A percentile compares a stretch with the other conserved stretches of the same genome.
phyloP scores from a whole-genome alignment of 1,139 yeast species.

The Blastobotrys proliferans region DNA sequence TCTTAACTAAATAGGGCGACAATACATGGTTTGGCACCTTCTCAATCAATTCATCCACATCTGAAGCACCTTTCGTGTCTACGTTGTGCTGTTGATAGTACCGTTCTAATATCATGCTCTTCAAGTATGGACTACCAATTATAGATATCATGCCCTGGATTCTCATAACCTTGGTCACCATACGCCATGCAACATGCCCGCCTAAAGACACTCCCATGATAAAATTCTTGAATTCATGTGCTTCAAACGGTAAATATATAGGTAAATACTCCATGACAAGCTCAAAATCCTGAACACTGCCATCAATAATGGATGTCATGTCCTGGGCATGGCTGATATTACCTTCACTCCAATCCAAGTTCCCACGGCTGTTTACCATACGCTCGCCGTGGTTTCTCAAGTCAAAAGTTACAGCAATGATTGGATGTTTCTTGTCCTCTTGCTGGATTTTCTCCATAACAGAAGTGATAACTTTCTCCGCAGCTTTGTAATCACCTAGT shows the following conservation, averaged over 20 bases:
- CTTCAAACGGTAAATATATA: conserved; percentile 35
- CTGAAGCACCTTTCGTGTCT: not conserved
- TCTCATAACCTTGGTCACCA: conserved; percentile 35
- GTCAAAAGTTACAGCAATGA: conserved; percentile 52
- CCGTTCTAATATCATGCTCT: conserved; percentile 6
- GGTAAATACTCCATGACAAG: conserved; percentile 49
- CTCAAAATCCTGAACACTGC: conserved; percentile 47
- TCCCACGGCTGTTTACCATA: conserved; percentile 36
- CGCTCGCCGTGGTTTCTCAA: conserved; percentile 58
- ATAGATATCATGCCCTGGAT: conserved; percentile 45
- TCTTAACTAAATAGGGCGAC: not conserved
- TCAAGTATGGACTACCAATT: conserved; percentile 43
- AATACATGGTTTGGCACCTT: not conserved
- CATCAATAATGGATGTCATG: conserved; percentile 50
- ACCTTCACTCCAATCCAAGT: conserved; percentile 45
- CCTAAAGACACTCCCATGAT: conserved; percentile 59
- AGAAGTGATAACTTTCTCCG: conserved; percentile 1
- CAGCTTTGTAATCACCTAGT: not conserved
- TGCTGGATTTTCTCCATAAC: no score
- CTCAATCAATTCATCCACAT: not conserved
- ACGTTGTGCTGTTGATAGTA: not conserved
- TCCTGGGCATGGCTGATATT: conserved; percentile 51
- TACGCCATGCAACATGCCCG: conserved; percentile 52
- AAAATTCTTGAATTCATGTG: conserved; percentile 32
- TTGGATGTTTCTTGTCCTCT: not conserved